Base-by-base conservation (phyloP, 2,329 filamentous ascomycete genomes). In the Annulohypoxylon truncatum region DNA sequence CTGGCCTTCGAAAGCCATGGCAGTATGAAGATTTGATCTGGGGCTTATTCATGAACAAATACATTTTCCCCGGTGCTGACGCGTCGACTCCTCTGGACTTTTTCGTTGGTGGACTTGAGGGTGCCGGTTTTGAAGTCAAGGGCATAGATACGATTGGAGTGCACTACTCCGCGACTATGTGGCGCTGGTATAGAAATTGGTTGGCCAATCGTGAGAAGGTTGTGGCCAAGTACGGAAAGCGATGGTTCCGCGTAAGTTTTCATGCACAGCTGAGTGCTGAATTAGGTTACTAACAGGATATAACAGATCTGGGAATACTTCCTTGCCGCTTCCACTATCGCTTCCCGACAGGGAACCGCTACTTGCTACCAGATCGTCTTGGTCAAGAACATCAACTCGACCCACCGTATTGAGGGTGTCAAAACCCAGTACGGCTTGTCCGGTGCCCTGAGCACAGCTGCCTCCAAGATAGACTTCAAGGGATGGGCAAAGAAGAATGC, bases 41-140 rank as follows among this genome's bases (percentile, higher is more conserved):
- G 96, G 96, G 96, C 79, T 87, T 98, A 48, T 98, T 97, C 87
- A 97, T 98, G 94, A 98, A 98, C 90, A 97, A 97, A 85, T 97
- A 98, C 82, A 87, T 98, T 79, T 98, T 98, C 88, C 96, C 94
- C 31, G 96, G 96, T 78, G 96, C 96, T 54, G 96, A 98, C 78
- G 96, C 96, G 55, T 97, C 93, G 44, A 97, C 94, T 63, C 96
- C 96, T 54, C 89, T 99, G 51, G 93, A 93, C 73, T 96, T 90
- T 81, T 93, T 96, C 75, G 85, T 97, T 73, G 89, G 93, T 80
- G 89, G 89, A 77, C 87, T 97, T 18, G 96, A 99, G 83, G 90
- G 87, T 61, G 91, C 92, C 69, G 93, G 93, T 35, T 96, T 93
- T 75, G 96, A 98, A 81, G 84, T 98, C 79, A 98, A 97, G 90